Percentiles rank a stretch among this genome's conserved stretches.
These are phyloP conservation scores for Leccinum aurantiacum DNA, from an alignment of 768 basidiomycete genomes.

Conservation along the genomic window DNA sequence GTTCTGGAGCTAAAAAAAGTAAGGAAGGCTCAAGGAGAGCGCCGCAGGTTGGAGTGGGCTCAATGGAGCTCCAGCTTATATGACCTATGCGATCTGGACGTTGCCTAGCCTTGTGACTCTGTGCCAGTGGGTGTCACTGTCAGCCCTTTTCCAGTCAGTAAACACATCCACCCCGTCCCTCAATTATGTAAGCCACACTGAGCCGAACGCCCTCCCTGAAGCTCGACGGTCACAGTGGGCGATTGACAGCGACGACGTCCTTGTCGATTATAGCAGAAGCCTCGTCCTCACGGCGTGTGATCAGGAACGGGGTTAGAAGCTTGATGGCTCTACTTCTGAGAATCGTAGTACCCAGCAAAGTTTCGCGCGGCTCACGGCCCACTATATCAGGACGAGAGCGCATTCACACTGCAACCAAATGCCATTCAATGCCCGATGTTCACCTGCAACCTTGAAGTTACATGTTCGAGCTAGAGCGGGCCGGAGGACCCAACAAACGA, in stretches of 20 bases:
- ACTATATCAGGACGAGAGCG: neutral
- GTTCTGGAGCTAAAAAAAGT: conserved; percentile 1
- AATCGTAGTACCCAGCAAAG: neutral
- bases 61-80: conserved; percentile 4
- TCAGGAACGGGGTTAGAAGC: no score
- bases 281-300: no score
- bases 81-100: neutral
- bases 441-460: neutral
- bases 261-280: no score
- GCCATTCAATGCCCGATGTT: no score
- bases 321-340: neutral
- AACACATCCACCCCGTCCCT: neutral
- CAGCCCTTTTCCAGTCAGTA: neutral
- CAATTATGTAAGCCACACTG: conserved; percentile 14
- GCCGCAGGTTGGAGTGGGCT: neutral
- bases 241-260: no score
- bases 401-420: neutral
- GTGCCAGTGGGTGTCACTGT: neutral
- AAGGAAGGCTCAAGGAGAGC: neutral
- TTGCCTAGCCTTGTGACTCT: conserved; percentile 5
- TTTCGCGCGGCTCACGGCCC: no score
- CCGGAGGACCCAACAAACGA: neutral
- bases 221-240: no score
- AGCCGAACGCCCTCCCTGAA: neutral
- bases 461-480: neutral